Evolutionary conservation across 1,284 basidiomycete genomes (phyloP), one percentile per base, ranked within the genome.

Genomic region (Vanrija humicola): DNA sequence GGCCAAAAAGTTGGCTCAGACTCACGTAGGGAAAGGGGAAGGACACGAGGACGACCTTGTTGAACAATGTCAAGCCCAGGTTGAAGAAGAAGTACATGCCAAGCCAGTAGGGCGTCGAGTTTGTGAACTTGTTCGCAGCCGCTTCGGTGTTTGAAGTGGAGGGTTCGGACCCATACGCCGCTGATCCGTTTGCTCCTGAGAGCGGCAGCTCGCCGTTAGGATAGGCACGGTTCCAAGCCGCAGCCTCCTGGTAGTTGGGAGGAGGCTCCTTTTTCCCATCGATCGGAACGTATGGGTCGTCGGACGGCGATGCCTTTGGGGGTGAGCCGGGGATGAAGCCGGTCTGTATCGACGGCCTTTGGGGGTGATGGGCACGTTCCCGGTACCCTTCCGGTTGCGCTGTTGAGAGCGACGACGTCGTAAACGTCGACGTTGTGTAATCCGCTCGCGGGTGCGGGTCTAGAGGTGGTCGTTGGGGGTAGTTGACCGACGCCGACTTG

Each of bases 1-100:
- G n/a, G n/a, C 34, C 7, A 16, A 19, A 38, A 18, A 38, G 3
- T 25, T 16, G 6, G 28, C 10, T 28, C 9, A 5, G 15, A 74
- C 77, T 72, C 66, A 78, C 77, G 61, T 94, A 96, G 5, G 93
- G 92, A 69, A 90, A 96, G 0, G 93, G 93, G 72, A 96, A 96
- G 54, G 82, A 83, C 51, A 89, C 85, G 55, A 96, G 83, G 10
- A 96, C 86, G 43, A 84, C 80, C 77, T 97, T 96, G 83, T 96
- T 96, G 78, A 90, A 94, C 43, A 97, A 78, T 1, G 93, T 96
- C 61, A 96, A 82, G 7, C 83, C 82, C 34, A 97, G 84, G 74
- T 96, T 96, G 82, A 94, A 88, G 58, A 79, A 76, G 67, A 97
- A 94, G 79, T 95, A 96, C 56, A 90, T 79, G 10, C 74, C 67